Percentiles rank a stretch among this genome's conserved stretches.
Evolutionary conservation across 345 rosid species (phyloP).

Genomic region (Boechera stricta): DNA sequence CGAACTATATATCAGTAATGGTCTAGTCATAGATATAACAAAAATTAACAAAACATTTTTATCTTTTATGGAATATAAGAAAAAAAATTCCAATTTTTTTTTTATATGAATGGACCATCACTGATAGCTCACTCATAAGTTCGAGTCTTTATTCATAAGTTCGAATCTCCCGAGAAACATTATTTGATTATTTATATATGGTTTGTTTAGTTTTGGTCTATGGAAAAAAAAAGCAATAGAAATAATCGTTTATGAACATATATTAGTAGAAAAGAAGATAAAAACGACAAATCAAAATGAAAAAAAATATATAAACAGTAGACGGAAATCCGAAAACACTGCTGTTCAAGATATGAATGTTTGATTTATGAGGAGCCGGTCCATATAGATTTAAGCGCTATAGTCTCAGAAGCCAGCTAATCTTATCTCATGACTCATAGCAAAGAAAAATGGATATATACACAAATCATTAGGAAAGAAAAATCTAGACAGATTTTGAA

Average conservation of each 20-base stretch:
- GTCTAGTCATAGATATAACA: neutral
- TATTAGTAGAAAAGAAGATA: neutral
- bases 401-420: constrained; percentile 37
- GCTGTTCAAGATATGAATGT: constrained; percentile 41
- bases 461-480: constrained; percentile 27
- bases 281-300: constrained; percentile 10
- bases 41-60: neutral
- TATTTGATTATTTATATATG: neutral
- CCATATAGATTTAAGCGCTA: constrained; percentile 39
- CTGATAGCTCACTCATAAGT: neutral
- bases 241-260: neutral
- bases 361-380: constrained; percentile 42
- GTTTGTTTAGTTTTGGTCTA: constrained; percentile 6
- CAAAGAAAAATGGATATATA: constrained; percentile 7
- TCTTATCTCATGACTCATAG: constrained; percentile 40
- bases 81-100: too few species aligned
- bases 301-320: constrained; percentile 12
- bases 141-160: neutral
- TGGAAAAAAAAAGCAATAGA: neutral
- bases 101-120: neutral
- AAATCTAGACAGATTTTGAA: constrained; percentile 13
- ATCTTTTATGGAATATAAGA: neutral
- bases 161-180: neutral
- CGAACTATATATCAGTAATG: neutral
- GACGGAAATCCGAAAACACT: constrained; percentile 41